Evolutionary conservation across 208 protist genomes (phyloP).

Genomic region (Trypanosoma lewisi): DNA sequence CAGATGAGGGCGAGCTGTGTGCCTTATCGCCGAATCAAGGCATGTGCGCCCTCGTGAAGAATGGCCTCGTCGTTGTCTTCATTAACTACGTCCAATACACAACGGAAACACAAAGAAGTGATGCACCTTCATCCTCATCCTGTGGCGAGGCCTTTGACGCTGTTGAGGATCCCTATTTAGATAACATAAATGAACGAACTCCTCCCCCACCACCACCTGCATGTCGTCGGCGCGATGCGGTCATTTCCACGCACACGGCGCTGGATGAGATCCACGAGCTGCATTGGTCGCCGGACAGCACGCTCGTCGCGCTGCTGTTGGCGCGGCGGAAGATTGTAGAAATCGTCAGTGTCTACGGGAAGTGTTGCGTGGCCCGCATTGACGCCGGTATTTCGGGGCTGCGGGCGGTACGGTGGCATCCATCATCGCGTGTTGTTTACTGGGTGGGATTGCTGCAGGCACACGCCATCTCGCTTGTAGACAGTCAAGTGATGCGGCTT

Average conservation of each 20-base stretch:
- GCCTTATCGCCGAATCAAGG: conserved; percentile 26
- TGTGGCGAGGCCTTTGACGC: neutral
- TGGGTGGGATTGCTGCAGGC: conserved; percentile 25
- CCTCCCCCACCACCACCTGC: too few relatives aligned
- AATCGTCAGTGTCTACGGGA: conserved; percentile 32
- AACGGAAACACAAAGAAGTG: conserved; percentile 3
- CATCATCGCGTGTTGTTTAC: conserved; percentile 27
- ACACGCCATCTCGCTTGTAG: conserved; percentile 25
- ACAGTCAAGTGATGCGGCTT: conserved; percentile 28
- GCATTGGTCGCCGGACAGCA: conserved; percentile 29
- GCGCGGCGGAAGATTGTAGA: conserved; percentile 13
- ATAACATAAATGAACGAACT: too few relatives aligned
- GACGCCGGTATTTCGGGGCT: conserved; percentile 23
- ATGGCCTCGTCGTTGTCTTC: conserved; percentile 23
- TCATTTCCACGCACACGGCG: conserved; percentile 20
- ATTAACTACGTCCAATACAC: conserved; percentile 28
- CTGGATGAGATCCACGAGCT: conserved; percentile 28
- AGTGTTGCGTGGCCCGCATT: conserved; percentile 28
- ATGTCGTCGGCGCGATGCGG: neutral
- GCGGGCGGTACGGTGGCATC: conserved; percentile 26
- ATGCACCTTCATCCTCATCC: neutral
- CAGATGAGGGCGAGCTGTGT: conserved; percentile 26
- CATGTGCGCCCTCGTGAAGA: conserved; percentile 25
- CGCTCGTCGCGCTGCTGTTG: conserved; percentile 20
- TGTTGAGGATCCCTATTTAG: neutral